phyloP scores from a whole-genome alignment of 192 early-diverging fungal genomes.

The Backusella parvicylindrica region DNA sequence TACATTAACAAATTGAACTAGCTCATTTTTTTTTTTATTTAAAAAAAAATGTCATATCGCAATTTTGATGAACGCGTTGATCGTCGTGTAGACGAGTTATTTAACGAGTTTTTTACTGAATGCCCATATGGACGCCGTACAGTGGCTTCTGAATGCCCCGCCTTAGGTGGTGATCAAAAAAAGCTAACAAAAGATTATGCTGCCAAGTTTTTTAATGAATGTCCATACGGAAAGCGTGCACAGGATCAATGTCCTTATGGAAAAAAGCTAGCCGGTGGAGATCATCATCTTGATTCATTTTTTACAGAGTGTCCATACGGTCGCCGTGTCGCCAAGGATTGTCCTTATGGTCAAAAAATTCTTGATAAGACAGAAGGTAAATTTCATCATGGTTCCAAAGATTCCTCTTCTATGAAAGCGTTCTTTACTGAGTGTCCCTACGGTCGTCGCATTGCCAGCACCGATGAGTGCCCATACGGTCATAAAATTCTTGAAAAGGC shows the following conservation, averaged over 20 bases:
- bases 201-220: constrained; percentile 1
- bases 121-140: background rate
- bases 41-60: background rate
- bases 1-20: background rate
- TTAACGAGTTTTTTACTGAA: background rate
- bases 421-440: constrained; percentile 9
- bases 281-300: background rate
- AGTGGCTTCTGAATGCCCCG: background rate
- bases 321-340: background rate
- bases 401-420: too few species aligned
- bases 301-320: background rate
- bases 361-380: background rate
- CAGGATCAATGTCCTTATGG: background rate
- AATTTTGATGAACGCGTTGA: constrained; percentile 7
- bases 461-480: background rate
- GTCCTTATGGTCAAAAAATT: background rate
- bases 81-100: background rate
- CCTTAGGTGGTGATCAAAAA: background rate
- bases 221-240: background rate
- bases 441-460: background rate
- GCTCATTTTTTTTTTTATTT: background rate
- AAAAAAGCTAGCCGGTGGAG: too few species aligned
- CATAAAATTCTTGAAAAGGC: background rate
- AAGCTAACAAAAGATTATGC: background rate
- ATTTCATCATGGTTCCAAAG: background rate